phyloP scores from a whole-genome alignment of 768 basidiomycete genomes.

The Amylocystis lapponica region DNA sequence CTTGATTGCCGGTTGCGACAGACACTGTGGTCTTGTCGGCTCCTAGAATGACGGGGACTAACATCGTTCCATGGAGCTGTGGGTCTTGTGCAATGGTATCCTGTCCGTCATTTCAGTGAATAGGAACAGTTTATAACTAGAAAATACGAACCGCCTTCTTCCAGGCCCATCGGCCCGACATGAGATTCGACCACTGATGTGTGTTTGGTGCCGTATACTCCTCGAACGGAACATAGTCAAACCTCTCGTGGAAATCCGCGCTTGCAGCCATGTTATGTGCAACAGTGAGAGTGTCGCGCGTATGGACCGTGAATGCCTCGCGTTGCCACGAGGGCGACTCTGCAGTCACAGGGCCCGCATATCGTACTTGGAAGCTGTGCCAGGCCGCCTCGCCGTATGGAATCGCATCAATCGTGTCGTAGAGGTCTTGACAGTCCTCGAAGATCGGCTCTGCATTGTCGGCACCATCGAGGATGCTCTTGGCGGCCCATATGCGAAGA shows the following conservation, averaged over 20 bases:
- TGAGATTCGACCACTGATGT: constrained; percentile 28
- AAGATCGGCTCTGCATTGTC: background rate
- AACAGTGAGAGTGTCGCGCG: constrained; percentile 24
- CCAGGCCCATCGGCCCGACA: constrained; percentile 39
- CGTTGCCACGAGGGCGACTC: constrained; percentile 28
- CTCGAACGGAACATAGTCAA: constrained; percentile 28
- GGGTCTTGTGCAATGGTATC: constrained; percentile 7
- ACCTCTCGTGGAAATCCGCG: constrained; percentile 27
- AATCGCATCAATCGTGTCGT: constrained; percentile 20
- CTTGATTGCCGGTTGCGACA: constrained; percentile 18
- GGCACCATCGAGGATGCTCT: too few species aligned
- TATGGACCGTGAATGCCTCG: constrained; percentile 27
- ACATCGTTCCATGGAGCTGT: constrained; percentile 5
- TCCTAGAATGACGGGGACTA: constrained; percentile 16
- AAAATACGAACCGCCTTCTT: constrained; percentile 28
- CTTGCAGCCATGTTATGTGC: constrained; percentile 27
- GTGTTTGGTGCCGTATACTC: constrained; percentile 19
- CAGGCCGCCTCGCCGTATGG: constrained; percentile 20
- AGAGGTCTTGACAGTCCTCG: constrained; percentile 7
- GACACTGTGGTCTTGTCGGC: constrained; percentile 25
- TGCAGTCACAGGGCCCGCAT: constrained; percentile 15
- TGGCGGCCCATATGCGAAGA: constrained; percentile 15
- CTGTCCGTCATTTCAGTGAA: constrained; percentile 2
- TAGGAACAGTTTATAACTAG: background rate
- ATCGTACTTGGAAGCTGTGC: constrained; percentile 15